Evolutionary conservation across 768 basidiomycete species (phyloP).

Genomic region (Xerocomus brunneocitrinus): DNA sequence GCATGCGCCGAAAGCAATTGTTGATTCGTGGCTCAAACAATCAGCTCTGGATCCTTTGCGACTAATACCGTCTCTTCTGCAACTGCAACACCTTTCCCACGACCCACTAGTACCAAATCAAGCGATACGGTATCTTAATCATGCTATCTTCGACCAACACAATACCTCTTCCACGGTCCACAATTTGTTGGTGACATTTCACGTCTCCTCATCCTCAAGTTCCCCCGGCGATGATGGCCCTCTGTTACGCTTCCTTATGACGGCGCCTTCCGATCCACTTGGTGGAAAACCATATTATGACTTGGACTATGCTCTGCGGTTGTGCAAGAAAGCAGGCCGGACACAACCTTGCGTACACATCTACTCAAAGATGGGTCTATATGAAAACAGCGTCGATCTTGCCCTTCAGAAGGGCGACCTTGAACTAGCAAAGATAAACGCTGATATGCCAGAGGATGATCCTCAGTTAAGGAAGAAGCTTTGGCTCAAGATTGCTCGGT

Average conservation of each 20-base stretch:
- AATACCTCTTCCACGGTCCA: conserved; percentile 85
- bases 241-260: conserved; percentile 76
- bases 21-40: conserved; percentile 90
- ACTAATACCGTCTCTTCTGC: conserved; percentile 85
- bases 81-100: conserved; percentile 66
- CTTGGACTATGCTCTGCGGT: conserved; percentile 90
- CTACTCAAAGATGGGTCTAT: conserved; percentile 96
- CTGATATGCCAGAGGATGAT: conserved; percentile 93
- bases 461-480: conserved; percentile 82
- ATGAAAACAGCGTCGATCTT: conserved; percentile 93
- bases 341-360: conserved; percentile 93
- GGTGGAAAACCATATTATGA: conserved; percentile 91
- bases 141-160: conserved; percentile 75
- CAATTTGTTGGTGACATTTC: conserved; percentile 89
- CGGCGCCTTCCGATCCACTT: conserved; percentile 75
- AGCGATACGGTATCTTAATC: conserved; percentile 83
- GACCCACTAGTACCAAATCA: conserved; percentile 78
- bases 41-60: conserved; percentile 73
- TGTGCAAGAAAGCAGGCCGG: conserved; percentile 79
- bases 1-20: conserved; percentile 81
- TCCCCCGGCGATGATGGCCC: conserved; percentile 64
- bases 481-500: conserved; percentile 98
- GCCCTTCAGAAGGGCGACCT: conserved; percentile 92
- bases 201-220: conserved; percentile 52
- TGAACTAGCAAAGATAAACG: conserved; percentile 91